Percentiles rank a stretch among this genome's conserved stretches.
Evolutionary conservation across 176 grass and related monocot genomes (phyloP).

Genomic region (Urochloa ruziziensis): DNA sequence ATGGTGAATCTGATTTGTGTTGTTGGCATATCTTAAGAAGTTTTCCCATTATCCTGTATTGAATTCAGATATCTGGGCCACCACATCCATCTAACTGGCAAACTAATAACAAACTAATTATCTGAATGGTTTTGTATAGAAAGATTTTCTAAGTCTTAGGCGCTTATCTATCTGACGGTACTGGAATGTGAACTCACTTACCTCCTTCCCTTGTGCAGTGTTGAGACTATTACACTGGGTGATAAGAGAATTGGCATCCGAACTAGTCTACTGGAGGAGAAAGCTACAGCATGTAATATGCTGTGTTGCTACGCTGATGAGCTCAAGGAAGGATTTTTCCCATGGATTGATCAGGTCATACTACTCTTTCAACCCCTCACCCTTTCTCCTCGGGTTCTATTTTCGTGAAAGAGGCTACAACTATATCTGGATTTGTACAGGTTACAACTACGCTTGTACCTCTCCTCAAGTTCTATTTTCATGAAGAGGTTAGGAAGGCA

Average conservation of each 20-base stretch:
- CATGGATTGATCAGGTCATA: conserved; percentile 89
- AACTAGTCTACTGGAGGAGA: conserved; percentile 81
- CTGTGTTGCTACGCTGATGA: conserved; percentile 86
- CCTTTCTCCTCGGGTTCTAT: background rate
- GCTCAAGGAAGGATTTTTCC: conserved; percentile 88
- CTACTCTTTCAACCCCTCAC: background rate
- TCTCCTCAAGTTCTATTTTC: conserved; percentile 88
- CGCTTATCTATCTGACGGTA: background rate
- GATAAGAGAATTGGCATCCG: conserved; percentile 80
- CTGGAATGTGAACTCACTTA: background rate
- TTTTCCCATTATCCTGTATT: conserved; percentile 15
- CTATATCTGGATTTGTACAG: conserved; percentile 47
- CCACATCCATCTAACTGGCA: conserved; percentile 1
- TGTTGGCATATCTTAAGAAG: background rate
- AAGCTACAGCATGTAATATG: conserved; percentile 90
- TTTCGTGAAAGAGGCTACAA: conserved; percentile 12
- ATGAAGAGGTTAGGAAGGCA: conserved; percentile 88
- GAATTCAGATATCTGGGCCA: background rate
- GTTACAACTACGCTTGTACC: conserved; percentile 75
- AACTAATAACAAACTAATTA: background rate
- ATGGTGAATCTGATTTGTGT: conserved; percentile 4
- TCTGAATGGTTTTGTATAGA: background rate
- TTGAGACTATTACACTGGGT: conserved; percentile 76
- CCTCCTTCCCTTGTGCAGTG: conserved; percentile 38
- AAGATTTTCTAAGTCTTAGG: background rate